Evolutionary conservation across 306 rosid species (phyloP), one percentile per base, ranked within the genome.

Genomic region (Lotus japonicus): DNA sequence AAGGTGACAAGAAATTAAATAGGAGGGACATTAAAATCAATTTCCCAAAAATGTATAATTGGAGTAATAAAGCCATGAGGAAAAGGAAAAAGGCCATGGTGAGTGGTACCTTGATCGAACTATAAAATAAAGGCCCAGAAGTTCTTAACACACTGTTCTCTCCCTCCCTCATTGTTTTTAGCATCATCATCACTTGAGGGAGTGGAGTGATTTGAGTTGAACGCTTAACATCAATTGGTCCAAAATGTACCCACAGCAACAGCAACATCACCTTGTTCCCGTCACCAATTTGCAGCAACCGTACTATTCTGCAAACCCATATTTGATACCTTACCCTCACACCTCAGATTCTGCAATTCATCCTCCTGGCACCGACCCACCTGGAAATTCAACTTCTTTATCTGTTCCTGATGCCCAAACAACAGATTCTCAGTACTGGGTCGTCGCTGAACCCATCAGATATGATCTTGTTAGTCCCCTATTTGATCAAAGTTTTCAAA

Each of bases 291-390:
- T 65, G 1, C 44, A 49, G 21, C 78, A 39, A 49, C 36, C 77
- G 15, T 74, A 21, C 70, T 60, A 17, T 53, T 64, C 80, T 64
- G 48, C 64, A 14, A 57, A 36, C 70, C 77, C 81, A 1, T 53
- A 61, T 17, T 68, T 63, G 31, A 61, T 42, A 1, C 31, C 66
- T 56, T 68, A 72, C 42, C 79, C 87, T 71, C 80, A 49, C 64
- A 83, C 80, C 0, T 49, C 77, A 7, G 82, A 79, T 67, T 75
- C 82, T 13, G 12, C 64, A n/a, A 51, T 80, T 64, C 81, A 83
- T 38, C 88, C 87, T 11, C 91, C 89, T 0, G 89, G 87, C 8
- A 77, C 84, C 31, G 79, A 83, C 58, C 84, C 84, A 3, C 36
- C 62, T 64, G 11, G 18, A 17, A 73, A 54, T 64, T 43, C 71